Evolutionary conservation across 805 yeast species (phyloP).

Genomic region (Lipomyces yamanashiensis): DNA sequence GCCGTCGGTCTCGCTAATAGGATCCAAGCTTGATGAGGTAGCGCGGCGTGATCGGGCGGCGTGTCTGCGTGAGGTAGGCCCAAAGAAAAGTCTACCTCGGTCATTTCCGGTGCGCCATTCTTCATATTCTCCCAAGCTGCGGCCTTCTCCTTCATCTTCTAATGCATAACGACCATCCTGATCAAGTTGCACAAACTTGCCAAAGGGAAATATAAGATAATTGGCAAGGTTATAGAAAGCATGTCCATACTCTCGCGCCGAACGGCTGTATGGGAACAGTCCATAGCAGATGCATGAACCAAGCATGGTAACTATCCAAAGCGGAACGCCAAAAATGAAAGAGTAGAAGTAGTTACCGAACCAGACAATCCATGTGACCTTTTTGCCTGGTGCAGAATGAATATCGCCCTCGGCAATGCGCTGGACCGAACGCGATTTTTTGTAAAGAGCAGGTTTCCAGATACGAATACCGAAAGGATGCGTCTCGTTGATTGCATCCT

Average conservation of each 20-base stretch:
- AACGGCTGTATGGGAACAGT: slow-evolving; percentile 49
- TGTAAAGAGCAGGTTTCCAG: slow-evolving; percentile 98
- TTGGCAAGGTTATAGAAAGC: slow-evolving; percentile 64
- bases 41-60: not conserved
- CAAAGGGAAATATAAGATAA: slow-evolving; percentile 86
- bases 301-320: slow-evolving; percentile 58
- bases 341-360: slow-evolving; percentile 78
- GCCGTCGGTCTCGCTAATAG: slow-evolving; percentile 29
- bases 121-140: slow-evolving; percentile 71
- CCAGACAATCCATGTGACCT: slow-evolving; percentile 64
- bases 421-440: slow-evolving; percentile 89
- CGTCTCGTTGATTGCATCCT: slow-evolving; percentile 92
- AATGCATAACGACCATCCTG: slow-evolving; percentile 78
- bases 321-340: slow-evolving; percentile 67
- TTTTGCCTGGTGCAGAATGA: slow-evolving; percentile 67
- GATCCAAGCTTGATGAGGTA: slow-evolving; percentile 20
- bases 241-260: slow-evolving; percentile 66
- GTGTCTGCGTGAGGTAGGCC: slow-evolving; percentile 50
- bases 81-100: slow-evolving; percentile 79
- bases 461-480: slow-evolving; percentile 98
- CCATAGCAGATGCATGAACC: slow-evolving; percentile 26
- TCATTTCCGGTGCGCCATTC: slow-evolving; percentile 77
- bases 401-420: slow-evolving; percentile 90
- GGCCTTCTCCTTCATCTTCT: slow-evolving; percentile 90
- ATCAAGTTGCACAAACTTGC: slow-evolving; percentile 77